Evolutionary conservation across 2,329 filamentous ascomycete species (phyloP).

Genomic region (Aspergillus caelatus): DNA sequence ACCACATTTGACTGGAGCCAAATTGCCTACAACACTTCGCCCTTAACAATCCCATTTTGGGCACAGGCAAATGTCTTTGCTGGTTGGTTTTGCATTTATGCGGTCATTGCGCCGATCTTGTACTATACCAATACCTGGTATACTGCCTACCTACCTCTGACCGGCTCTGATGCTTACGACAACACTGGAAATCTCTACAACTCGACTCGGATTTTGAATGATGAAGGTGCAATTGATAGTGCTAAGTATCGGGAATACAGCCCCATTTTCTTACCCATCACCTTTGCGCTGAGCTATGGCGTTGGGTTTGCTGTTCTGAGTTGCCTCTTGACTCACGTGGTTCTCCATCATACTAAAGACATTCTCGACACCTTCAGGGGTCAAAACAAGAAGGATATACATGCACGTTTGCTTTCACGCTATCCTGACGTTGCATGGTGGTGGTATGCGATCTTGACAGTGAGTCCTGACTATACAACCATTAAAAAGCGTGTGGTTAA

Average conservation of each 20-base stretch:
- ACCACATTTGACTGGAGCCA: constrained; percentile 58
- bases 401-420: constrained; percentile 38
- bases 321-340: constrained; percentile 40
- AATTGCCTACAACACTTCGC: constrained; percentile 27
- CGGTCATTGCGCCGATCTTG: constrained; percentile 37
- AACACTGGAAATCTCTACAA: constrained; percentile 59
- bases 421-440: constrained; percentile 42
- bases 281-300: constrained; percentile 56
- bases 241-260: constrained; percentile 63
- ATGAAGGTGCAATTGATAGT: constrained; percentile 56
- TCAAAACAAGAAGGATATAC: constrained; percentile 39
- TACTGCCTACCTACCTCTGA: constrained; percentile 32
- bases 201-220: constrained; percentile 58
- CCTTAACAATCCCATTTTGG: constrained; percentile 38
- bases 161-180: constrained; percentile 31
- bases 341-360: constrained; percentile 26
- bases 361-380: constrained; percentile 22
- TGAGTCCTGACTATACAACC: constrained; percentile 11
- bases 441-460: constrained; percentile 41
- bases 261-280: constrained; percentile 61
- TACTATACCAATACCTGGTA: constrained; percentile 36
- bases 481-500: not conserved
- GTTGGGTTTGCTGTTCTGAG: constrained; percentile 65
- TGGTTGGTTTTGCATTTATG: constrained; percentile 41
- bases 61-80: constrained; percentile 43